A percentile compares a stretch with the other conserved stretches of the same genome.
phyloP scores from a whole-genome alignment of 441 rosid species.

The Arabidopsis hybrid region DNA sequence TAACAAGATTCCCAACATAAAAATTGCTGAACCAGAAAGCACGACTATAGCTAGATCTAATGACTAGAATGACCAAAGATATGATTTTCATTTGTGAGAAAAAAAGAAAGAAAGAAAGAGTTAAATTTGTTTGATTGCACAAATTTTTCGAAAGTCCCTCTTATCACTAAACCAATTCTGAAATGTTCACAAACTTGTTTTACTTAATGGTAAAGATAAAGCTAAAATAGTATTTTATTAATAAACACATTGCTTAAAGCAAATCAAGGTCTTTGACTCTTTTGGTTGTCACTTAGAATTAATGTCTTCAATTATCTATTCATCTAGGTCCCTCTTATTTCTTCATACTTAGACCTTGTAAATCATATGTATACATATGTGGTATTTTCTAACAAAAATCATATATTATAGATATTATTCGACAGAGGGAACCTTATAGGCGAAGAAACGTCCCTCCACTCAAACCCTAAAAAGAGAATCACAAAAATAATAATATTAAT shows the following conservation, averaged over 20 bases:
- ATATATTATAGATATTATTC: not conserved
- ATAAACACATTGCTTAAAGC: not conserved
- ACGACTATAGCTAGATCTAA: not conserved
- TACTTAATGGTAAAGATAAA: constrained; percentile 10
- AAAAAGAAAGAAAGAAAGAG: not conserved
- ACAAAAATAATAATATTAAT: no score
- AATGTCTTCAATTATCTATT: constrained; percentile 16
- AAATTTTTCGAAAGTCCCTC: constrained; percentile 8
- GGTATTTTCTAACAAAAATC: not conserved
- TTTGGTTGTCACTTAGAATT: constrained; percentile 30
- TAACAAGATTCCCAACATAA: not conserved
- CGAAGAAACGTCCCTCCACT: no score
- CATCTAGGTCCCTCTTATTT: not conserved
- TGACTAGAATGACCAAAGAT: not conserved
- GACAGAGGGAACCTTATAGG: no score
- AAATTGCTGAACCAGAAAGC: not conserved
- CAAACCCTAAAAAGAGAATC: no score
- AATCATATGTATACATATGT: constrained; percentile 1
- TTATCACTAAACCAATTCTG: constrained; percentile 18
- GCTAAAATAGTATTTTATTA: not conserved
- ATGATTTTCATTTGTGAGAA: not conserved
- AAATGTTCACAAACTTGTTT: not conserved
- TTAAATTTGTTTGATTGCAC: not conserved
- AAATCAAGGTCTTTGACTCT: constrained; percentile 1
- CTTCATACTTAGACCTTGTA: constrained; percentile 27